phyloP scores from a whole-genome alignment of 208 protist genomes.

The Zelonia costaricensis region DNA sequence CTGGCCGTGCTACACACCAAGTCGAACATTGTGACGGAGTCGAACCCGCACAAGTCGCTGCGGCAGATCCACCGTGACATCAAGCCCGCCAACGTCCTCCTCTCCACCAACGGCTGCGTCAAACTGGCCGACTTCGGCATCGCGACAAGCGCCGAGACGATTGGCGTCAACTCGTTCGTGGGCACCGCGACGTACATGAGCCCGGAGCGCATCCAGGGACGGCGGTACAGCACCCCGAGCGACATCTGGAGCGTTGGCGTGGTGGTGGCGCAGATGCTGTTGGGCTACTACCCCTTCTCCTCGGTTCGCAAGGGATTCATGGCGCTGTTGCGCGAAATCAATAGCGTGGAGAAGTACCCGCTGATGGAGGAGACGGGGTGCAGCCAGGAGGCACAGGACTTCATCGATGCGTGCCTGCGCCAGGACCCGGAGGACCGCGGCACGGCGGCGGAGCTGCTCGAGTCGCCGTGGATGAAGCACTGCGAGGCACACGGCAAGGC shows the following conservation, averaged over 20 bases:
- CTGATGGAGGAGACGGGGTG: conserved; percentile 42
- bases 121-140: conserved; percentile 91
- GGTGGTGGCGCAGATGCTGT: conserved; percentile 64
- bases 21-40: conserved; percentile 80
- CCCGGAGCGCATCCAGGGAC: conserved; percentile 83
- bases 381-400: conserved; percentile 67
- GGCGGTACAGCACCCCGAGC: conserved; percentile 72
- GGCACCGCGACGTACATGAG: conserved; percentile 90
- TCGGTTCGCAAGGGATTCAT: conserved; percentile 77
- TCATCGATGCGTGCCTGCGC: conserved; percentile 67
- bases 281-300: conserved; percentile 74
- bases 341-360: conserved; percentile 51
- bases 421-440: conserved; percentile 64
- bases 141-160: conserved; percentile 80
- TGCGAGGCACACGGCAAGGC: conserved; percentile 59
- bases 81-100: conserved; percentile 86
- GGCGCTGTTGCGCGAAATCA: conserved; percentile 75
- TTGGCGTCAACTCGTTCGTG: conserved; percentile 85
- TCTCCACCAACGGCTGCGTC: conserved; percentile 66
- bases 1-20: conserved; percentile 87
- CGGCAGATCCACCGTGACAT: conserved; percentile 90
- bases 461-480: conserved; percentile 72
- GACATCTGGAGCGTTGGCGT: conserved; percentile 92
- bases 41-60: conserved; percentile 62
- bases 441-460: conserved; percentile 63